Percentiles rank a stretch among this genome's conserved stretches.
phyloP scores from a whole-genome alignment of 208 protist species.

The Herpetomonas tarakana region DNA sequence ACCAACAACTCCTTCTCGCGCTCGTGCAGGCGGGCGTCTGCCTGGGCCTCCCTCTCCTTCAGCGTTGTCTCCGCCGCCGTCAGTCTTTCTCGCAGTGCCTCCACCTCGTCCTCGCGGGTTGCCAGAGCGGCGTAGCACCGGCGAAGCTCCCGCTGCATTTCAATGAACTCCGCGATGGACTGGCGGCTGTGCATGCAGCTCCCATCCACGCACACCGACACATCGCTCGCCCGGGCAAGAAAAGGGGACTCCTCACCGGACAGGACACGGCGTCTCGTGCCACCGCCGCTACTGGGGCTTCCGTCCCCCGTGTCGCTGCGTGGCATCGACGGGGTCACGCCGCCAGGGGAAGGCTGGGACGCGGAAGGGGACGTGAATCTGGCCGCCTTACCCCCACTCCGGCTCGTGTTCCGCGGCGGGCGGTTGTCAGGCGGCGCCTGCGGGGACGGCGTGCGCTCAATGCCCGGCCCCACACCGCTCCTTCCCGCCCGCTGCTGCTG shows the following conservation, averaged over 20 bases:
- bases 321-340: no score
- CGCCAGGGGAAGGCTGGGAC: no score
- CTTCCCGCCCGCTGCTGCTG: no score
- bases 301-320: no score
- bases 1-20: slow-evolving; percentile 13
- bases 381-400: no score
- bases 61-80: slow-evolving; percentile 2
- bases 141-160: slow-evolving; percentile 56
- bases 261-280: no score
- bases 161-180: slow-evolving; percentile 66
- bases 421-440: no score
- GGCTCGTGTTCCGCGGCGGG: no score
- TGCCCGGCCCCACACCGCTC: no score
- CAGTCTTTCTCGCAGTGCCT: slow-evolving; percentile 20
- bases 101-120: slow-evolving; percentile 18
- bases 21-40: slow-evolving; percentile 2
- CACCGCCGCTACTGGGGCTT: no score
- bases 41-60: slow-evolving; percentile 4
- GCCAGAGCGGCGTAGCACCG: slow-evolving; percentile 41
- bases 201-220: slow-evolving; percentile 19
- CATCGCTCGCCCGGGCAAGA: not conserved
- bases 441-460: no score
- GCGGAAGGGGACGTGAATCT: no score
- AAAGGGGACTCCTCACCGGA: not conserved
- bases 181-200: slow-evolving; percentile 66